Percentiles rank a stretch among this genome's conserved stretches.
Evolutionary conservation across 2,329 filamentous ascomycete genomes (phyloP).

Genomic region (Zymoseptoria crescenta): DNA sequence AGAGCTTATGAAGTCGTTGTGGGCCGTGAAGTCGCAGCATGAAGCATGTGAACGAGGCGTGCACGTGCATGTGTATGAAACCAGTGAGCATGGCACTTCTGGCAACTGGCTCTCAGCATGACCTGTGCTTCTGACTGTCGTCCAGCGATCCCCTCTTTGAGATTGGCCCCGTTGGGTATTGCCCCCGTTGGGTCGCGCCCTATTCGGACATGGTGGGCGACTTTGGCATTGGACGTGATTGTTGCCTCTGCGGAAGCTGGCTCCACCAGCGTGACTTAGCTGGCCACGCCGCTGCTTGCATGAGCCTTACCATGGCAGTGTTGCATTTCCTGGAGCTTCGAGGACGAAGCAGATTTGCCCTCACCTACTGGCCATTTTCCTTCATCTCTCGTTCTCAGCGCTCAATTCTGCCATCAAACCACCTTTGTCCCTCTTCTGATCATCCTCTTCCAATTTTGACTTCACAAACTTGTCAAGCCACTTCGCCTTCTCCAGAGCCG

Average conservation of each 20-base stretch:
- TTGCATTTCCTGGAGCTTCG: background rate
- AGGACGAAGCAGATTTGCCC: background rate
- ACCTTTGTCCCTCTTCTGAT: slow-evolving; percentile 67
- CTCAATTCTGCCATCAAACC: slow-evolving; percentile 73
- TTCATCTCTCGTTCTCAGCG: slow-evolving; percentile 62
- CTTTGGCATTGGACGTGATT: no score
- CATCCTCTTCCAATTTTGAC: slow-evolving; percentile 65
- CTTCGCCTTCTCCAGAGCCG: slow-evolving; percentile 72
- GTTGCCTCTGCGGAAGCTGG: no score
- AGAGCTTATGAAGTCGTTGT: background rate
- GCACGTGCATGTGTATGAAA: background rate
- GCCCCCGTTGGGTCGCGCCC: no score
- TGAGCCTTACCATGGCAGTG: background rate
- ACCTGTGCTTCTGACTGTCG: background rate
- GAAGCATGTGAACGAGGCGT: background rate
- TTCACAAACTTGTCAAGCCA: slow-evolving; percentile 69
- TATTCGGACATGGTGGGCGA: no score
- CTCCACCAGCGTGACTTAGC: no score
- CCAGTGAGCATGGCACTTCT: background rate
- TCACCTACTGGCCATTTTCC: background rate
- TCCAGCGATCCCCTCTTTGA: background rate
- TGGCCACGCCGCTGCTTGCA: no score
- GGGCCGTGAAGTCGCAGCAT: background rate
- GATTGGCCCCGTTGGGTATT: no score
- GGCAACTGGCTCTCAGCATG: background rate